These are phyloP conservation scores for Medicago ruthenica DNA, from an alignment of 306 rosid genomes.

Conservation along the genomic window DNA sequence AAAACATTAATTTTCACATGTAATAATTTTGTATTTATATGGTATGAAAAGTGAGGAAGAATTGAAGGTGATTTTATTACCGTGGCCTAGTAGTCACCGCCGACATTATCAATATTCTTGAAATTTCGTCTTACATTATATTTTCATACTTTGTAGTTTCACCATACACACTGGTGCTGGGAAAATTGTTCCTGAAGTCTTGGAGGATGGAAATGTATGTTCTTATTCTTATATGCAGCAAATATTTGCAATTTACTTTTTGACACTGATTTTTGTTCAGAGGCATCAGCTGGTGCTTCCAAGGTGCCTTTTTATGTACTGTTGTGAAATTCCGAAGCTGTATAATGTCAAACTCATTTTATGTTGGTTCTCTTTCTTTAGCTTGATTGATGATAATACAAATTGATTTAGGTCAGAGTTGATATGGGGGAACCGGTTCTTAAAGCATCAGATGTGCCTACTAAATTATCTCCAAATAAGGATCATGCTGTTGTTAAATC, in stretches of 20 bases:
- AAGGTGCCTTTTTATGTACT: conserved; percentile 24
- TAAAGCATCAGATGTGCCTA: conserved; percentile 83
- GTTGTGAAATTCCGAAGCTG: conserved; percentile 10
- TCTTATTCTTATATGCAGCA: background rate
- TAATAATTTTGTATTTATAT: background rate
- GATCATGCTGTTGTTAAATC: conserved; percentile 71
- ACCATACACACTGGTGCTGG: conserved; percentile 94
- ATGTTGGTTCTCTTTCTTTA: conserved; percentile 11
- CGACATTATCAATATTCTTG: background rate
- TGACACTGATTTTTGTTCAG: conserved; percentile 11
- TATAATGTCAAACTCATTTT: background rate
- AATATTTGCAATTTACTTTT: conserved; percentile 36
- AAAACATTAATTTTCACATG: background rate
- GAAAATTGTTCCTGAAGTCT: conserved; percentile 80
- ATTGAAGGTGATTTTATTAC: conserved; percentile 1
- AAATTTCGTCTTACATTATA: background rate
- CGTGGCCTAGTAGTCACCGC: background rate
- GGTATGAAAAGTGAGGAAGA: conserved; percentile 7
- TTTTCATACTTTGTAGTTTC: conserved; percentile 57
- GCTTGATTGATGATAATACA: conserved; percentile 36
- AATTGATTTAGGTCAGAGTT: conserved; percentile 76
- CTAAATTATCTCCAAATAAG: conserved; percentile 64
- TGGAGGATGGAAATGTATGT: conserved; percentile 77
- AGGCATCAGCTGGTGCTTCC: conserved; percentile 25
- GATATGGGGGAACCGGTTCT: conserved; percentile 98